Percentiles rank a stretch among this genome's conserved stretches.
Conservation (phyloP, 768 basidiomycete genomes). For the Agrocybe chaxingu region DNA sequence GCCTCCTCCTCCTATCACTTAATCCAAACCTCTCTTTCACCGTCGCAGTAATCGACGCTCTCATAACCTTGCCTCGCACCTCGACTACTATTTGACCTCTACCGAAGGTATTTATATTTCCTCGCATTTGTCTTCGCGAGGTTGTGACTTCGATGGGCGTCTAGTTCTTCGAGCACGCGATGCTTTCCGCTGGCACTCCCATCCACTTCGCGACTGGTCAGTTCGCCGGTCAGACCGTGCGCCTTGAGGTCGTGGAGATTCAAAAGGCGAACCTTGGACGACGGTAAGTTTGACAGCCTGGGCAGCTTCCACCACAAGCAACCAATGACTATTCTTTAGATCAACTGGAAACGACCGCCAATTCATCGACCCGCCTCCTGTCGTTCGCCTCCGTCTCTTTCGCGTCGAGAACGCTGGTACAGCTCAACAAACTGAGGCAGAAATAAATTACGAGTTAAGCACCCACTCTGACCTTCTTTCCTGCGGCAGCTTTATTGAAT, state of each 20-base stretch:
- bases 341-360: slow-evolving; percentile 59
- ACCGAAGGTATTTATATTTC: too few species aligned
- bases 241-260: slow-evolving; percentile 48
- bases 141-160: too few species aligned
- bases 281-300: slow-evolving; percentile 40
- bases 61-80: too few species aligned
- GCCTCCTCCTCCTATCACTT: too few species aligned
- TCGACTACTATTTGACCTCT: too few species aligned
- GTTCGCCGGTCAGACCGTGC: slow-evolving; percentile 53
- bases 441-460: slow-evolving; percentile 48
- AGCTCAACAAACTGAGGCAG: slow-evolving; percentile 33
- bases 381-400: slow-evolving; percentile 47
- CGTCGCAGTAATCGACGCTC: too few species aligned
- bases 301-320: neutral
- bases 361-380: slow-evolving; percentile 63
- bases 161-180: too few species aligned
- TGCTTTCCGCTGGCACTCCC: slow-evolving; percentile 19
- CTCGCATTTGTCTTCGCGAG: too few species aligned
- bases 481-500: neutral
- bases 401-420: slow-evolving; percentile 38
- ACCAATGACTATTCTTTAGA: slow-evolving; percentile 26
- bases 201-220: slow-evolving; percentile 56
- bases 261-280: slow-evolving; percentile 62
- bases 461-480: neutral
- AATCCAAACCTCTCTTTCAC: too few species aligned